Evolutionary conservation across 208 protist species (phyloP), one percentile per base, ranked within the genome.

Genomic region (Phytomonas sp.): DNA sequence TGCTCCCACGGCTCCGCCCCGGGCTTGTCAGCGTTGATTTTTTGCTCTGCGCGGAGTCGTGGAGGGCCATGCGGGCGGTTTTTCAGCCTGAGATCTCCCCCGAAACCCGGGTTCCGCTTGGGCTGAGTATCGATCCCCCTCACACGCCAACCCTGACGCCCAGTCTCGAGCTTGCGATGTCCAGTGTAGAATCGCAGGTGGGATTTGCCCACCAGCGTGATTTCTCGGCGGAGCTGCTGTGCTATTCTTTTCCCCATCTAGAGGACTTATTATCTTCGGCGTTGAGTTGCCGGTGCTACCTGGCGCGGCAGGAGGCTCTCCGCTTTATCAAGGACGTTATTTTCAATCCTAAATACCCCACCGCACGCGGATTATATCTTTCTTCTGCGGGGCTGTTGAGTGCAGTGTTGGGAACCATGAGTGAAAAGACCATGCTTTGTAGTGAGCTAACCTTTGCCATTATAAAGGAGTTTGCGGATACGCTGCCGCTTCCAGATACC

Each of bases 31-130:
- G 31, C 33, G 4, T 33, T 26, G 65, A 68, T 40, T 33, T 68
- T 19, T 52, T 49, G 12, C 30, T 49, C 16, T 40, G 37, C 29
- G 31, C 65, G 23, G 65, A 68, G 65, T 32, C 65, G 65, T 68
- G 65, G 65, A 32, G 30, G 29, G 29, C 36, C 2, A 4, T 68
- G 12, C 65, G 33, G 37, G 29, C 36, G 23, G 1, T 68, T 32
- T 40, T 68, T 40, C 33, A 59, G 49, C 0, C 65, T 5, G 29
- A 29, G 6, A 40, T 52, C 23, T 52, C 31, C 32, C 19, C 45
- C 10, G 26, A 19, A 5, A 26, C 19, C 45, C 45, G 45, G 2
- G 6, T 26, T 23, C 45, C 45, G 19, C 19, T 56, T 56, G 45
- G 45, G 0, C 0, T 56, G 45, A 56, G 45, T 23, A 56, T 56